phyloP scores from a whole-genome alignment of 164 flowering plant genomes.

The Tetrastigma voinierianum region DNA sequence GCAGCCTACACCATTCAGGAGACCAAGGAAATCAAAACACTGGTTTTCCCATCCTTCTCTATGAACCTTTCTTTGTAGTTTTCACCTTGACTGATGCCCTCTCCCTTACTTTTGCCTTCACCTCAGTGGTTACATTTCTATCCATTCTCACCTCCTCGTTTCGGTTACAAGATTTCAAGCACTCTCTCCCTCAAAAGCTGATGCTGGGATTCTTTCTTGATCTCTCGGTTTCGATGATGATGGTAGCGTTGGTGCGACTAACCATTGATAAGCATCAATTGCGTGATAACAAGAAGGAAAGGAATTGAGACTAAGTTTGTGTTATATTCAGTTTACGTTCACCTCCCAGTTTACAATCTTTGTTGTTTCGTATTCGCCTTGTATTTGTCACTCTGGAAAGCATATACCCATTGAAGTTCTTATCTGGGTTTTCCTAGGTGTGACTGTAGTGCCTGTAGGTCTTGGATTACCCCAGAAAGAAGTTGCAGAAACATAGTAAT shows the following conservation, averaged over 20 bases:
- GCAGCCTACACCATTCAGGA: conserved; percentile 27
- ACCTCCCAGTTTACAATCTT: conserved; percentile 7
- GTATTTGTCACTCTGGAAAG: not conserved
- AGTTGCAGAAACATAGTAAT: too few species aligned
- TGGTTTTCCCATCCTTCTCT: conserved; percentile 11
- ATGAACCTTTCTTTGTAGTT: conserved; percentile 4
- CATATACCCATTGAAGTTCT: not conserved
- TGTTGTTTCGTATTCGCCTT: conserved; percentile 10
- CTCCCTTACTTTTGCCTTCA: conserved; percentile 9
- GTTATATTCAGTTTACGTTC: not conserved
- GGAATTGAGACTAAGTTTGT: not conserved
- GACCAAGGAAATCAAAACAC: conserved; percentile 3
- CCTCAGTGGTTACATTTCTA: conserved; percentile 14
- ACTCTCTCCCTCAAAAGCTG: conserved; percentile 9
- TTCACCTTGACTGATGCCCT: conserved; percentile 16
- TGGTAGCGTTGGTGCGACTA: conserved; percentile 17
- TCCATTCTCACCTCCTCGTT: conserved; percentile 14
- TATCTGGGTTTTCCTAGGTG: not conserved
- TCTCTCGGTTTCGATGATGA: not conserved
- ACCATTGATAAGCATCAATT: too few species aligned
- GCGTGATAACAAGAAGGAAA: not conserved
- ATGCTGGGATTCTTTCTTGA: conserved; percentile 7
- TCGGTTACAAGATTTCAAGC: conserved; percentile 1
- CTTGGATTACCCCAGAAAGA: too few species aligned
- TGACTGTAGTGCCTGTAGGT: not conserved